Evolutionary conservation across 2,329 filamentous ascomycete genomes (phyloP), one percentile per base, ranked within the genome.

Genomic region (Metarhizium rileyi): DNA sequence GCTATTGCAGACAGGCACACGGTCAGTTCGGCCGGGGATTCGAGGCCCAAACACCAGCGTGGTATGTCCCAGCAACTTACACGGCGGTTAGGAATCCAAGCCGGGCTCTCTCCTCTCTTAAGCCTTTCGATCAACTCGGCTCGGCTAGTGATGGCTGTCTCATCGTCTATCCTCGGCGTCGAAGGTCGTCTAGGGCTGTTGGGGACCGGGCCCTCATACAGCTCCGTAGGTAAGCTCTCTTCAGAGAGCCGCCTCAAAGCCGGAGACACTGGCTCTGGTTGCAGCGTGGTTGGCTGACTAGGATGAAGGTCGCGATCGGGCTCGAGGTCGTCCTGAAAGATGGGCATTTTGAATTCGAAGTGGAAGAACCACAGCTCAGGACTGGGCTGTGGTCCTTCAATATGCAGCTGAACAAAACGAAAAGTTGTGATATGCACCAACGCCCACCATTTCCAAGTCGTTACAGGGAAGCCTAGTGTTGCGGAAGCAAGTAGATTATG

Each of bases 91-190:
- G 81, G 78, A 36, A 83, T 72, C 87, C 87, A 93, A 4, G 81
- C 80, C 35, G 87, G 84, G 60, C 81, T 86, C 66, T 90, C 83
- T 28, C 81, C 82, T 64, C 79, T 81, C 70, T 96, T 96, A 56
- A 96, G 76, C 55, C 84, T 78, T 66, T 90, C 80, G 50, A 97
- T 96, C 58, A 95, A 72, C 65, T 90, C 85, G 50, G 81, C 81
- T 55, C 90, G 78, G 63, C 89, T 82, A 18, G 73, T 75, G 33
- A 71, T 73, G 12, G 68, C 59, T 25, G 51, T 52, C 16, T 60
- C 61, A 45, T 59, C 57, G 23, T 62, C 57, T 28, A 25, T 50
- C 16, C 52, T 54, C 6, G 59, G 58, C 12, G 55, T 57, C 23
- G 52, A 42, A 9, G 65, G 55, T 28, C 50, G 56, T 25, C 48